phyloP scores from a whole-genome alignment of 441 rosid species.

The Melastoma candidum region DNA sequence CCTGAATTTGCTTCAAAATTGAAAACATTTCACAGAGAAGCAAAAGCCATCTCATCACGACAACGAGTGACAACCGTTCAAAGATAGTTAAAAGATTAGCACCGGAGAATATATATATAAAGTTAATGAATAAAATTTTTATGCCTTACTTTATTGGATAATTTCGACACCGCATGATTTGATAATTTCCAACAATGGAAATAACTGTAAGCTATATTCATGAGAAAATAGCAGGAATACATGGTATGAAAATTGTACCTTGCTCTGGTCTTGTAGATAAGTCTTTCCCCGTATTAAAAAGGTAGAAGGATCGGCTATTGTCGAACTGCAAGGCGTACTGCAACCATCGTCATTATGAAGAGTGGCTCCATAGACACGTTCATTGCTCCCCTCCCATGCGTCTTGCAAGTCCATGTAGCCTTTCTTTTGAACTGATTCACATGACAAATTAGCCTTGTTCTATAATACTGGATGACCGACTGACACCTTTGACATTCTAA shows the following conservation, averaged over 20 bases:
- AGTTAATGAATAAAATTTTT: too few relatives aligned
- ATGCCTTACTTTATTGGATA: too few relatives aligned
- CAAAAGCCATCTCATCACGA: too few relatives aligned
- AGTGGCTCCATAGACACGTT: slow-evolving; percentile 47
- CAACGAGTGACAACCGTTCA: too few relatives aligned
- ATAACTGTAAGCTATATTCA: neutral
- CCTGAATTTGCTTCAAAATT: too few relatives aligned
- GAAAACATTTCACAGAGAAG: too few relatives aligned
- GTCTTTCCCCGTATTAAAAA: slow-evolving; percentile 73
- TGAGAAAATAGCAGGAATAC: slow-evolving; percentile 2
- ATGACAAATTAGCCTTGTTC: slow-evolving; percentile 6
- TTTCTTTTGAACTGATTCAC: slow-evolving; percentile 59
- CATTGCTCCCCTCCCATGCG: slow-evolving; percentile 21
- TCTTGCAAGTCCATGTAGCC: slow-evolving; percentile 64
- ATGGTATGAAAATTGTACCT: slow-evolving; percentile 33
- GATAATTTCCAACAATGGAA: too few relatives aligned
- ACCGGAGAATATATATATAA: too few relatives aligned
- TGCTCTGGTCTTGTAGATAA: slow-evolving; percentile 51
- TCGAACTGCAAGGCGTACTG: slow-evolving; percentile 57
- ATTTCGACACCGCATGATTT: too few relatives aligned
- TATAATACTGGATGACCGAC: neutral
- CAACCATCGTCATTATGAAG: slow-evolving; percentile 57
- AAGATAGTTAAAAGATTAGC: too few relatives aligned
- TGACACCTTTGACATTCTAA: neutral
- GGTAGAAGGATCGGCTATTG: slow-evolving; percentile 56